Conservation (phyloP, 352 stramenopile genomes). For the Phytophthora parvispora region DNA sequence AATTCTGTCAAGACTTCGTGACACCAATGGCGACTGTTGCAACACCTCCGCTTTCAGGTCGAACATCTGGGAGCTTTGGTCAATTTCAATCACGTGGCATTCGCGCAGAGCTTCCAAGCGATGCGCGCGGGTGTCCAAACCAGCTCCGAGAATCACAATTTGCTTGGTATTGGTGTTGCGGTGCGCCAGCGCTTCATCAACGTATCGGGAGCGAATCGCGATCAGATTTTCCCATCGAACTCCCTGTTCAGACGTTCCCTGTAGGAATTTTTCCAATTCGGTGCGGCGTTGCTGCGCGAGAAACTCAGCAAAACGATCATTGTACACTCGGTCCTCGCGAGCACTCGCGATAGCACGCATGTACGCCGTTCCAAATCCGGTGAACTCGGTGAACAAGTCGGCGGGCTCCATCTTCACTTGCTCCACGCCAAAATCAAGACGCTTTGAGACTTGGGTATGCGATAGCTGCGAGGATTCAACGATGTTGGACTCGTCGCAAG, state of each 20-base stretch:
- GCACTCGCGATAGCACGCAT: slow-evolving; percentile 16
- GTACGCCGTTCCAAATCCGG: slow-evolving; percentile 15
- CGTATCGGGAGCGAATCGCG: slow-evolving; percentile 44
- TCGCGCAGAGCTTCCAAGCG: slow-evolving; percentile 44
- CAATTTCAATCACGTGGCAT: slow-evolving; percentile 47
- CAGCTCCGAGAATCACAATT: slow-evolving; percentile 56
- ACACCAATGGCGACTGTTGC: slow-evolving; percentile 16
- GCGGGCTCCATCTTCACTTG: too few relatives aligned
- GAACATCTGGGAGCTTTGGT: slow-evolving; percentile 34
- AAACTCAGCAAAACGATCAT: slow-evolving; percentile 20
- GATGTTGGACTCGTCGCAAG: slow-evolving; percentile 7
- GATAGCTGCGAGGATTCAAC: background rate
- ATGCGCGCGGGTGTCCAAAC: slow-evolving; percentile 57
- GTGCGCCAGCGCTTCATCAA: slow-evolving; percentile 52
- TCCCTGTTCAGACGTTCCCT: background rate
- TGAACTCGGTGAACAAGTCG: slow-evolving; percentile 7
- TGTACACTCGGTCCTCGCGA: slow-evolving; percentile 5
- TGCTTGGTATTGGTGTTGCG: slow-evolving; percentile 39
- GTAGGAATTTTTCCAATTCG: background rate
- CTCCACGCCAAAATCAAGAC: too few relatives aligned
- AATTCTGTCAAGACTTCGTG: slow-evolving; percentile 37
- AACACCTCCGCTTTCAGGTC: slow-evolving; percentile 43
- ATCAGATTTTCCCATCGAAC: slow-evolving; percentile 24
- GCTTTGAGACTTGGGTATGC: too few relatives aligned
- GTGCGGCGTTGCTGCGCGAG: background rate